phyloP scores from a whole-genome alignment of 768 basidiomycete species.

The Serendipita vermifera region DNA sequence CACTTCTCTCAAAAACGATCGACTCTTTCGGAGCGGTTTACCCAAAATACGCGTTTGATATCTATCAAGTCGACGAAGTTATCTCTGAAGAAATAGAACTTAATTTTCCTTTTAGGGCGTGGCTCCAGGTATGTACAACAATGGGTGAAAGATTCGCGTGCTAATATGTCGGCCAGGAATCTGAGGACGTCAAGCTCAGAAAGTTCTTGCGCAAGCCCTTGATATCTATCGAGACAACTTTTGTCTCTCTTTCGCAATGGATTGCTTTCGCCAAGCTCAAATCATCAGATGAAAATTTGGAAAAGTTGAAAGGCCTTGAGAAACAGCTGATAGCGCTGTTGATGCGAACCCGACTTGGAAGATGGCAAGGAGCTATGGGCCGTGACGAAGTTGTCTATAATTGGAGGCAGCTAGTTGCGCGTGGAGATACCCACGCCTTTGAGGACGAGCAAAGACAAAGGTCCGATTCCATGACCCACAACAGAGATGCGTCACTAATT shows the following conservation, averaged over 20 bases:
- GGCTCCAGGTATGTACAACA: too few relatives aligned
- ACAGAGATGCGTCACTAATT: neutral
- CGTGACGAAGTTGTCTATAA: conserved; percentile 6
- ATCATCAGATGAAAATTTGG: neutral
- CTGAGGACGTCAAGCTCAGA: conserved; percentile 1
- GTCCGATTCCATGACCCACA: neutral
- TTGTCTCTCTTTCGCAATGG: conserved; percentile 1
- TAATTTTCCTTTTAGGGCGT: conserved; percentile 7
- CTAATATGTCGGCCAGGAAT: too few relatives aligned
- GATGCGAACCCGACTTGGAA: neutral
- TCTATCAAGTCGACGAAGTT: neutral
- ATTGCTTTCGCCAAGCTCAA: neutral
- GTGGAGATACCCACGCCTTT: neutral
- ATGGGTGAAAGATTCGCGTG: too few relatives aligned
- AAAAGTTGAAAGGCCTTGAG: neutral
- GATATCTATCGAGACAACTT: neutral
- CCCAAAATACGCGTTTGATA: neutral
- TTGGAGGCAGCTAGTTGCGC: neutral
- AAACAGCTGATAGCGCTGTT: neutral
- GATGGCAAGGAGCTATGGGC: neutral
- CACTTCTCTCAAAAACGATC: neutral
- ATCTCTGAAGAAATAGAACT: neutral
- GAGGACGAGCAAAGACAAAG: neutral
- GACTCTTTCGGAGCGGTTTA: neutral
- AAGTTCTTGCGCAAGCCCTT: neutral